Evolutionary conservation across 1,284 basidiomycete species (phyloP).

Genomic region (Trichosporon faecale): DNA sequence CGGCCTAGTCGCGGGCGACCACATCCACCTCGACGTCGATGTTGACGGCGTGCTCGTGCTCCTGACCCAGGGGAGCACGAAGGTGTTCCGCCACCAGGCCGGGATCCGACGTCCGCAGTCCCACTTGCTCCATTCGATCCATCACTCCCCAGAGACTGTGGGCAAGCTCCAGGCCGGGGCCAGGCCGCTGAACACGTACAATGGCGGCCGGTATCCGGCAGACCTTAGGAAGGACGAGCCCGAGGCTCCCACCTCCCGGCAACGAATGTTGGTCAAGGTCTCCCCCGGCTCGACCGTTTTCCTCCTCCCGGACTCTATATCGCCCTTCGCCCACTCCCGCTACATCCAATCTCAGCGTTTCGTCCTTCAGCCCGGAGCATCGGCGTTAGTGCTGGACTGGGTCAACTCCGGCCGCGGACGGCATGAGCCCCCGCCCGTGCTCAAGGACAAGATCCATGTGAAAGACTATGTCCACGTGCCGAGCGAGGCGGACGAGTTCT

Average conservation of each 20-base stretch:
- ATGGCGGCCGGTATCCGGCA: not conserved
- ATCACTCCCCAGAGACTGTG: not conserved
- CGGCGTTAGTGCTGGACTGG: conserved; percentile 79
- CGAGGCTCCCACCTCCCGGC: conserved; percentile 30
- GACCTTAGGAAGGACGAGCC: not conserved
- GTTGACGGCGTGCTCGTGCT: conserved; percentile 53
- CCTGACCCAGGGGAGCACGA: conserved; percentile 74
- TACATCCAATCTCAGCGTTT: conserved; percentile 79
- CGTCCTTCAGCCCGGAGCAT: conserved; percentile 55
- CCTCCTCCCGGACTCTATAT: conserved; percentile 84
- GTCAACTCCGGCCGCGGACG: conserved; percentile 71
- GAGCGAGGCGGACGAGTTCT: conserved; percentile 66
- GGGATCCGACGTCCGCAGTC: conserved; percentile 47
- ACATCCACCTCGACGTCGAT: conserved; percentile 63
- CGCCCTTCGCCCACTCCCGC: conserved; percentile 78
- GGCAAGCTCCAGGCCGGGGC: not conserved
- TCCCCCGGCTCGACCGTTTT: conserved; percentile 61
- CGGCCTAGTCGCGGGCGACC: conserved; percentile 85
- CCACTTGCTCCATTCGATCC: not conserved
- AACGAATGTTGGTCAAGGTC: conserved; percentile 60
- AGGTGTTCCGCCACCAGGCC: conserved; percentile 77
- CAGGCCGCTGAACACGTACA: not conserved
- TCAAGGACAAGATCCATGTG: not conserved
- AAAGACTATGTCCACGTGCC: not conserved
- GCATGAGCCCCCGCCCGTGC: not conserved